Base-by-base conservation (phyloP, 2,329 filamentous ascomycete species). In the Dryadomyces quercus-mongolicae region DNA sequence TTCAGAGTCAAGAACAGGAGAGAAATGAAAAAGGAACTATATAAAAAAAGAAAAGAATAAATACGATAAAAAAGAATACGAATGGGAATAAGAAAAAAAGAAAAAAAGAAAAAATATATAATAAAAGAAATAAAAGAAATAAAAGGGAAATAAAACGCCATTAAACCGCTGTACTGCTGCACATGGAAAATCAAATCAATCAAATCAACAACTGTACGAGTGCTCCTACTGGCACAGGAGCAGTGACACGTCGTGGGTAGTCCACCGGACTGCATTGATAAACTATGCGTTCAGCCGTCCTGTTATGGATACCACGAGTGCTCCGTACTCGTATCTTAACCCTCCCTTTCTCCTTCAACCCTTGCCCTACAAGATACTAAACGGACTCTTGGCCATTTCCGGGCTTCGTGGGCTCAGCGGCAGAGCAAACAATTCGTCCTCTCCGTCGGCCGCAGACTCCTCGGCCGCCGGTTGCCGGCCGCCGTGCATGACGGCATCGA, bases 371-470 rank as follows among this genome's bases (percentile, higher is more conserved):
- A 78, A 58, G 25, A 79, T 69, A 61, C 78, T 81, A 64, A 95
- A 96, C 0, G 89, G 90, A 64, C 87, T 91, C 61, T 83, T 87
- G 53, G 83, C 82, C 74, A 93, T 89, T 61, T 94, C 89, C 0
- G 90, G 90, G 62, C 87, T 91, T 51, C 90, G 76, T 1, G 90
- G 90, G 63, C 87, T 92, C 70, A 95, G 81, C 1, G 88, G 89
- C 52, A 95, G 77, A 0, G 89, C 90, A 64, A 96, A 96, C 2
- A 95, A 74, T 44, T 87, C 91, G 56, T 95, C 89, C 60, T 89
- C 85, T 0, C 77, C 78, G 44, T 84, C 80, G 55, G 70, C 67
- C 3, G 38, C 25, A 3, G 54, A 45, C 20, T n/a, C 34, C n/a
- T 22, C 36, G 12, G 46, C 13, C n/a, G 25, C 2, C 4, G 4